Percentiles rank a stretch among this genome's conserved stretches.
Conservation (phyloP, 2,329 filamentous ascomycete genomes). For the Bipolaris cookei region DNA sequence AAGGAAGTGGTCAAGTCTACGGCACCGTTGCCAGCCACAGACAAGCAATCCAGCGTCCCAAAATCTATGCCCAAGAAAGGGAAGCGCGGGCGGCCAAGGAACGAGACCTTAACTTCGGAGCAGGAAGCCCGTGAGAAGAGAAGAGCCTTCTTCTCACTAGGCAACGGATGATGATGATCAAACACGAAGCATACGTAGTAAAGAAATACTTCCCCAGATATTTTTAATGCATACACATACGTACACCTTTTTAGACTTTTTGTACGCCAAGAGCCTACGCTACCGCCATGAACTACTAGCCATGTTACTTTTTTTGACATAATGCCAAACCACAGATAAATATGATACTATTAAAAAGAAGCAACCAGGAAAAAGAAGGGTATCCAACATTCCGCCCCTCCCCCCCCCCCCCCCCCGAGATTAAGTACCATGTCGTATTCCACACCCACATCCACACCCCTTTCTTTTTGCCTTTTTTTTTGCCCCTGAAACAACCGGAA, state of each 20-base stretch:
- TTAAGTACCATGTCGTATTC: too few species aligned
- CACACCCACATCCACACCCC: not conserved
- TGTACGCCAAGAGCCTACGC: not conserved
- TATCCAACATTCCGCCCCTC: too few species aligned
- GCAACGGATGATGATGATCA: constrained; percentile 2
- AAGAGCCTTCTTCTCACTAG: constrained; percentile 41
- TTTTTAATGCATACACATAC: not conserved
- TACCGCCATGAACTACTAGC: too few species aligned
- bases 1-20: constrained; percentile 74
- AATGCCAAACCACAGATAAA: too few species aligned
- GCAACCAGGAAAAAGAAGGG: too few species aligned
- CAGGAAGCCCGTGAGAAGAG: constrained; percentile 42
- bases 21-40: constrained; percentile 6
- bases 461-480: not conserved
- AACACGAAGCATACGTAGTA: not conserved
- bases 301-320: not conserved
- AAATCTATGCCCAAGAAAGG: constrained; percentile 33
- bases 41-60: constrained; percentile 17
- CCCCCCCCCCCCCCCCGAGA: too few species aligned
- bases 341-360: too few species aligned
- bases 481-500: not conserved
- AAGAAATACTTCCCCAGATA: too few species aligned
- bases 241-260: not conserved
- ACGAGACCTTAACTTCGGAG: constrained; percentile 25
- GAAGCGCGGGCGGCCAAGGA: constrained; percentile 40